Percentiles rank a stretch among this genome's conserved stretches.
These are phyloP conservation scores for Dactylis glomerata DNA, from an alignment of 176 grass and related monocot species.

Conservation along the genomic window DNA sequence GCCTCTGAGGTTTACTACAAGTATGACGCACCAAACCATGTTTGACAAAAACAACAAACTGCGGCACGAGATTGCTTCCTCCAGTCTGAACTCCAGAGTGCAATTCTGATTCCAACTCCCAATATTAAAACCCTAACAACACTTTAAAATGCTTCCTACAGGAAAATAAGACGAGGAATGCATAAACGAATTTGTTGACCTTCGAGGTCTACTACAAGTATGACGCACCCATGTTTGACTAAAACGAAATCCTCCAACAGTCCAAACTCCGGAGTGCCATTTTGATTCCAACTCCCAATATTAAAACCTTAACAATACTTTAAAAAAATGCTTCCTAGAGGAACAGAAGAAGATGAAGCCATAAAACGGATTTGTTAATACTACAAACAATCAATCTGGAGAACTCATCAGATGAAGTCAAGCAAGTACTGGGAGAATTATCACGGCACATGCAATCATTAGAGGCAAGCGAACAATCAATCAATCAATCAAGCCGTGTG, in stretches of 20 bases:
- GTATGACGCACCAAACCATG: neutral
- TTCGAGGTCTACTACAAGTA: neutral
- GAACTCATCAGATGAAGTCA: neutral
- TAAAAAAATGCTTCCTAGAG: neutral
- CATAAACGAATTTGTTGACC: neutral
- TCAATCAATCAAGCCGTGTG: neutral
- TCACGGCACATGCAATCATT: neutral
- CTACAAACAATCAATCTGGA: neutral
- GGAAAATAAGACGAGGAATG: too few relatives aligned
- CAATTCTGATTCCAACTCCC: slow-evolving; percentile 3
- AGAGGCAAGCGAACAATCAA: neutral
- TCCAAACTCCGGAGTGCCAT: neutral
- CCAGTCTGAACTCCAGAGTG: neutral
- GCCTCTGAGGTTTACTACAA: too few relatives aligned
- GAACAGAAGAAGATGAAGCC: neutral
- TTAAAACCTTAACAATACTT: neutral
- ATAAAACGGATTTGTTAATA: neutral
- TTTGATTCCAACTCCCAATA: slow-evolving; percentile 12
- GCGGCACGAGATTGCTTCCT: neutral
- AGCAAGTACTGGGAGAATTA: neutral
- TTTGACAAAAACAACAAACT: neutral
- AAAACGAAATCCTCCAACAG: neutral
- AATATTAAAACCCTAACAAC: neutral
- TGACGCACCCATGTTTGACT: neutral
- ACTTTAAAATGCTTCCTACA: neutral